These are phyloP conservation scores for Beauveria brongniartii DNA, from an alignment of 2,329 filamentous ascomycete genomes.

Conservation along the genomic window DNA sequence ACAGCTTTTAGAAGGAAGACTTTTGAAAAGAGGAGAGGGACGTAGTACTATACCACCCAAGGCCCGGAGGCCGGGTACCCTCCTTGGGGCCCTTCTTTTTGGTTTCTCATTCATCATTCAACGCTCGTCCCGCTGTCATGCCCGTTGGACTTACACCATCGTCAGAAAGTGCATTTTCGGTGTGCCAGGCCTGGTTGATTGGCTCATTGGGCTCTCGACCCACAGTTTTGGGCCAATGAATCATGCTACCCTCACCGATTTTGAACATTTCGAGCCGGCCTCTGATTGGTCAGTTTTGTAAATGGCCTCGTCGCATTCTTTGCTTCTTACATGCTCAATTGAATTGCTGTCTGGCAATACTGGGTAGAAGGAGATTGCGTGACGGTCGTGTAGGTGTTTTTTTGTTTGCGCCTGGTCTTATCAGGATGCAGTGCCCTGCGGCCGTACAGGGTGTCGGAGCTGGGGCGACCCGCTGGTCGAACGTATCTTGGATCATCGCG, in stretches of 20 bases:
- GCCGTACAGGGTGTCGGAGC: no score
- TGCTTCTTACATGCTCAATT: not conserved
- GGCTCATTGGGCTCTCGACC: not conserved
- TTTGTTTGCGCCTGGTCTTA: no score
- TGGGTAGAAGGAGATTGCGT: no score
- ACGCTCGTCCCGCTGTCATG: slow-evolving; percentile 9
- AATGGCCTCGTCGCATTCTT: not conserved
- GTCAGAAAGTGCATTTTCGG: slow-evolving; percentile 24
- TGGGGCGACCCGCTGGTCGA: no score
- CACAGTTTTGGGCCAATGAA: slow-evolving; percentile 12
- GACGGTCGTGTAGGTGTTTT: no score
- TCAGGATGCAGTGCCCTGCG: no score
- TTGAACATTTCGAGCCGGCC: slow-evolving; percentile 12
- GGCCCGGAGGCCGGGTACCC: slow-evolving; percentile 9
- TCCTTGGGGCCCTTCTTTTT: slow-evolving; percentile 6
- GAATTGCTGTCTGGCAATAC: not conserved
- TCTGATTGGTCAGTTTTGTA: slow-evolving; percentile 6
- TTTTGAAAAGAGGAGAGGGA: slow-evolving; percentile 1
- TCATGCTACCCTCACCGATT: slow-evolving; percentile 11
- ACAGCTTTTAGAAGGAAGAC: not conserved
- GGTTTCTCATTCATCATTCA: slow-evolving; percentile 9
- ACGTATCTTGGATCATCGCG: no score
- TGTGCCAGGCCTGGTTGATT: slow-evolving; percentile 19
- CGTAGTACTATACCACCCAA: not conserved
- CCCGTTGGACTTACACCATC: slow-evolving; percentile 31